These are phyloP conservation scores for Ceratobasidium sp. DNA, from an alignment of 1,284 basidiomycete genomes.

Conservation along the genomic window DNA sequence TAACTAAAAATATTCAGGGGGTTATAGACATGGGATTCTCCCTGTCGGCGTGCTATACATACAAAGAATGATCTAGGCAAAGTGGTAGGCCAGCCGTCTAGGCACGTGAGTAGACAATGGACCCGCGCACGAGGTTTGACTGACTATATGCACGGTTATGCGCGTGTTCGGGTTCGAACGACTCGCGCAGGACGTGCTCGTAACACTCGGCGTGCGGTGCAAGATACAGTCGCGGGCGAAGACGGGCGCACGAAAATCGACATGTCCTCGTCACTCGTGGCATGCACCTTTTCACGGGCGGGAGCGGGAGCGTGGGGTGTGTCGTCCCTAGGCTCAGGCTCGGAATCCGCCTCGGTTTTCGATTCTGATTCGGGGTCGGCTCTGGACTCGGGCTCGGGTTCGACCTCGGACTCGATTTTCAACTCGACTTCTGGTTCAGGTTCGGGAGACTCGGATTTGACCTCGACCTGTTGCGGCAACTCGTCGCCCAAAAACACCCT, in stretches of 20 bases:
- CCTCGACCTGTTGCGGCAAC: not conserved
- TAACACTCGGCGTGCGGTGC: conserved; percentile 28
- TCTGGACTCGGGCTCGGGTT: not conserved
- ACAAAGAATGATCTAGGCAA: conserved; percentile 12
- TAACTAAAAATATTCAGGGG: not conserved
- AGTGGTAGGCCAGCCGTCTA: conserved; percentile 14
- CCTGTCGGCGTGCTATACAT: conserved; percentile 34
- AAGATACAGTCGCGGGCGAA: conserved; percentile 31
- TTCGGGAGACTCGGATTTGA: too few species aligned
- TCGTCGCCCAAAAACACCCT: conserved; percentile 8
- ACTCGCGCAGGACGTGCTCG: conserved; percentile 31
- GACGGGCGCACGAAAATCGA: conserved; percentile 28
- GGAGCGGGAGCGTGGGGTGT: conserved; percentile 17
- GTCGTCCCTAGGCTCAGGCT: conserved; percentile 4
- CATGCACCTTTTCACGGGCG: conserved; percentile 22
- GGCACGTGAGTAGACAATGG: not conserved
- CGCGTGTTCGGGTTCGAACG: conserved; percentile 28
- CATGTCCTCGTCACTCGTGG: conserved; percentile 28
- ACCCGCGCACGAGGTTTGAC: not conserved
- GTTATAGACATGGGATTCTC: conserved; percentile 1
- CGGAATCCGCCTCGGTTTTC: not conserved
- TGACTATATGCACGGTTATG: conserved; percentile 16
- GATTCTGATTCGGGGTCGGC: not conserved
- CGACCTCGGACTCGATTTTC: not conserved
- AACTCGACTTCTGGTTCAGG: not conserved